phyloP scores from a whole-genome alignment of 2,329 filamentous ascomycete species.

The Botrytis hyacinthi region DNA sequence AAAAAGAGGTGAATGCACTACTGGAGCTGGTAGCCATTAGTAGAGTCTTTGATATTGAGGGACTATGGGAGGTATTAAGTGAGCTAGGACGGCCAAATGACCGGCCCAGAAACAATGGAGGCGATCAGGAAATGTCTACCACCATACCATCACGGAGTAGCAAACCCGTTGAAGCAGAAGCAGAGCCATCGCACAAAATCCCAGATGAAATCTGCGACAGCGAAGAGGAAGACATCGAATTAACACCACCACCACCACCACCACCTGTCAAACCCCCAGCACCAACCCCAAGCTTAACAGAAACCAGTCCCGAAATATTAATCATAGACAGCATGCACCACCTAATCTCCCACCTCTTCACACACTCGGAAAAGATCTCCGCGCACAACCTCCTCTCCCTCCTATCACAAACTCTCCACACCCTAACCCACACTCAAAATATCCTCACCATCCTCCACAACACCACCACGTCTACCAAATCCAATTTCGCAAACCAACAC shows the following conservation, averaged over 20 bases:
- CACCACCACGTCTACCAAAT: constrained; percentile 40
- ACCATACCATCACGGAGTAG: not conserved
- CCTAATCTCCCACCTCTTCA: constrained; percentile 53
- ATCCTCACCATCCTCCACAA: constrained; percentile 57
- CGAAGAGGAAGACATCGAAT: constrained; percentile 15
- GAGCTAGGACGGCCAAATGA: constrained; percentile 43
- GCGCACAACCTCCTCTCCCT: constrained; percentile 51
- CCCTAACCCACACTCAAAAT: constrained; percentile 45
- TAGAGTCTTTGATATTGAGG: constrained; percentile 58
- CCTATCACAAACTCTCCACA: constrained; percentile 49
- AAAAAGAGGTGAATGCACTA: constrained; percentile 27
- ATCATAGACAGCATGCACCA: constrained; percentile 55
- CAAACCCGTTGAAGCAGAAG: not conserved
- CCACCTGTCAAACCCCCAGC: not conserved
- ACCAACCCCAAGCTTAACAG: constrained; percentile 12
- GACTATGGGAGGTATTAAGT: constrained; percentile 54
- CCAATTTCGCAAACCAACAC: not conserved
- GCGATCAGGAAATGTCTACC: not conserved
- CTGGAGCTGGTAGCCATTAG: constrained; percentile 54
- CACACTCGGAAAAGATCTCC: constrained; percentile 44
- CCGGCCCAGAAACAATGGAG: not conserved
- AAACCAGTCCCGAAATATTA: constrained; percentile 44
- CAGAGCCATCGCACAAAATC: not conserved
- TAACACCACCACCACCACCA: not conserved
- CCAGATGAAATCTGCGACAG: constrained; percentile 40